Conservation (phyloP, 2,329 filamentous ascomycete species). For the Triangularia verruculosa region DNA sequence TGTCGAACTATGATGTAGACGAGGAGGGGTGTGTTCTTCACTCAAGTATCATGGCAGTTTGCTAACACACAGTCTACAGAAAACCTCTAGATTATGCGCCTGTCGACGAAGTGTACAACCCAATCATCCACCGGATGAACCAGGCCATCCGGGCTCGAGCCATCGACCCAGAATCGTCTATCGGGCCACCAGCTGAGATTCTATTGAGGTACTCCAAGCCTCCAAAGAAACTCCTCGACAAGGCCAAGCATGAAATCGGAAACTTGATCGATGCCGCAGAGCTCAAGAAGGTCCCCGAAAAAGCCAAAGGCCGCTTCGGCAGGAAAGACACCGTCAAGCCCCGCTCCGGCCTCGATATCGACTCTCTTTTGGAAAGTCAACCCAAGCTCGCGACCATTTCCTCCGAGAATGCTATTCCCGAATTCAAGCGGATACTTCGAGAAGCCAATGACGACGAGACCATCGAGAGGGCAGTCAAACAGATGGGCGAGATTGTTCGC, state of each 20-base stretch:
- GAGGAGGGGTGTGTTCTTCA: constrained; percentile 62
- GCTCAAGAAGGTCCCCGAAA: constrained; percentile 85
- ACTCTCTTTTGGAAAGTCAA: constrained; percentile 69
- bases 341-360: constrained; percentile 84
- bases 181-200: constrained; percentile 60
- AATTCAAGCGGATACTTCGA: constrained; percentile 78
- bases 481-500: constrained; percentile 71
- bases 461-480: constrained; percentile 66
- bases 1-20: constrained; percentile 67
- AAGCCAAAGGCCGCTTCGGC: constrained; percentile 68
- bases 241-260: constrained; percentile 56
- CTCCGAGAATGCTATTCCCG: constrained; percentile 75
- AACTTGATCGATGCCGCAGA: constrained; percentile 66
- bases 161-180: constrained; percentile 63
- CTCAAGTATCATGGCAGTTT: not conserved
- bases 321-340: constrained; percentile 71
- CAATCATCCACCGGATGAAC: constrained; percentile 82
- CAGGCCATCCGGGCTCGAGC: constrained; percentile 82
- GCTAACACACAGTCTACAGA: constrained; percentile 27
- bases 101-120: constrained; percentile 80
- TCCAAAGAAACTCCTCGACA: constrained; percentile 62
- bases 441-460: constrained; percentile 57
- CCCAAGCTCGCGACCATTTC: constrained; percentile 43
- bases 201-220: constrained; percentile 72
- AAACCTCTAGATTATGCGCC: constrained; percentile 64